A percentile compares a stretch with the other conserved stretches of the same genome.
Evolutionary conservation across 768 basidiomycete species (phyloP).

Genomic region (Amylocystis lapponica): DNA sequence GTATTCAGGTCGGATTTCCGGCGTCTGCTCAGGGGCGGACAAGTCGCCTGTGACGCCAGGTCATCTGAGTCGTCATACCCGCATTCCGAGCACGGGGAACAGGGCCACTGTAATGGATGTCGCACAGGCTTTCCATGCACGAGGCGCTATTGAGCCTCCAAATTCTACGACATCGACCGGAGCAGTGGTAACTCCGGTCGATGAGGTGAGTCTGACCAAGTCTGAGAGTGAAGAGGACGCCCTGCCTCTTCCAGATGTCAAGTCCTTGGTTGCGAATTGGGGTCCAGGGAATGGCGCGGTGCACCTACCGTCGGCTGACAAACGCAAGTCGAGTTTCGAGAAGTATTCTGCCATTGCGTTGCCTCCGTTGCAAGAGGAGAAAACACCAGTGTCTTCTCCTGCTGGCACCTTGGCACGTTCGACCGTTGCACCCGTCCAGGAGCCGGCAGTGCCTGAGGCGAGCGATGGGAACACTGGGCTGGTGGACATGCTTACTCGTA

Average conservation of each 20-base stretch:
- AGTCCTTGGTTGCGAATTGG: constrained; percentile 15
- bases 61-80: constrained; percentile 42
- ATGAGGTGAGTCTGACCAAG: background rate
- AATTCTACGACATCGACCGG: background rate
- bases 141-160: background rate
- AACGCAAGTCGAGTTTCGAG: constrained; percentile 62
- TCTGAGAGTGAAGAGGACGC: constrained; percentile 7
- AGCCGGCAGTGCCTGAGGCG: background rate
- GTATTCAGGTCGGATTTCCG: too few species aligned
- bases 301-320: constrained; percentile 36
- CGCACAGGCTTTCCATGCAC: constrained; percentile 46
- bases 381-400: constrained; percentile 52
- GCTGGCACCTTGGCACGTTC: constrained; percentile 43
- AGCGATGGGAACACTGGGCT: background rate
- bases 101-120: constrained; percentile 77
- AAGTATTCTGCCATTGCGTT: constrained; percentile 56
- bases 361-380: constrained; percentile 65
- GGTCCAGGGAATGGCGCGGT: constrained; percentile 7
- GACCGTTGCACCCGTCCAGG: constrained; percentile 1
- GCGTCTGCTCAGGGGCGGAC: too few species aligned
- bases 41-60: constrained; percentile 26
- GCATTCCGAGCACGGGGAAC: constrained; percentile 64
- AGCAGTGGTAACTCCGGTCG: too few species aligned
- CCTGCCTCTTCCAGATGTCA: constrained; percentile 13
- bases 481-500: background rate